These are phyloP conservation scores for Metarhizium album DNA, from an alignment of 2,329 filamentous ascomycete species.

Conservation along the genomic window DNA sequence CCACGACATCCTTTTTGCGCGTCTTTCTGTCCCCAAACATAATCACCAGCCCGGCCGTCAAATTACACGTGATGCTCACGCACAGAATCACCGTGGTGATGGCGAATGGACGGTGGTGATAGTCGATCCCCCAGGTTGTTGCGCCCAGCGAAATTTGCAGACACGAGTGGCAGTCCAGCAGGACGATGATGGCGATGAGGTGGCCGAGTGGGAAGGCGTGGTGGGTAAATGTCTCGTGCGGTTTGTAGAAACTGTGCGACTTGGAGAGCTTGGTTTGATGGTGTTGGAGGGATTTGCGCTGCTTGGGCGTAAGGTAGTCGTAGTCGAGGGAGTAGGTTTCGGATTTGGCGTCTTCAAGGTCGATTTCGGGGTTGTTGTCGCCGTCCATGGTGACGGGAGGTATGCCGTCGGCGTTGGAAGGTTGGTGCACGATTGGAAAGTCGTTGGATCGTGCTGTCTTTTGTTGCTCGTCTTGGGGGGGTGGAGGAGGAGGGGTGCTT, in stretches of 20 bases:
- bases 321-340: constrained; percentile 33
- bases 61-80: constrained; percentile 68
- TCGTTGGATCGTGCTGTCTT: background rate
- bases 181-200: constrained; percentile 65
- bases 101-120: constrained; percentile 56
- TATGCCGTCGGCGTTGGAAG: background rate
- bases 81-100: constrained; percentile 74
- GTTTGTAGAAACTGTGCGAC: constrained; percentile 82
- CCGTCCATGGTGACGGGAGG: constrained; percentile 8
- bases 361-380: constrained; percentile 15
- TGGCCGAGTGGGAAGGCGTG: constrained; percentile 65
- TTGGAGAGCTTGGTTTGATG: constrained; percentile 73
- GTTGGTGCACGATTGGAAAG: background rate
- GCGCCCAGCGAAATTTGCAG: constrained; percentile 72
- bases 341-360: constrained; percentile 30
- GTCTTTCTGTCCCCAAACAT: constrained; percentile 65
- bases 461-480: background rate
- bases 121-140: constrained; percentile 69
- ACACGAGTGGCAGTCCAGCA: constrained; percentile 69
- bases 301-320: constrained; percentile 51
- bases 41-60: constrained; percentile 66
- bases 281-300: constrained; percentile 61
- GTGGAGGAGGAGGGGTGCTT: background rate
- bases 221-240: constrained; percentile 75
- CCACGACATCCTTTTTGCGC: constrained; percentile 75